Conservation (phyloP, 768 basidiomycete species). For the Trametes punicea region DNA sequence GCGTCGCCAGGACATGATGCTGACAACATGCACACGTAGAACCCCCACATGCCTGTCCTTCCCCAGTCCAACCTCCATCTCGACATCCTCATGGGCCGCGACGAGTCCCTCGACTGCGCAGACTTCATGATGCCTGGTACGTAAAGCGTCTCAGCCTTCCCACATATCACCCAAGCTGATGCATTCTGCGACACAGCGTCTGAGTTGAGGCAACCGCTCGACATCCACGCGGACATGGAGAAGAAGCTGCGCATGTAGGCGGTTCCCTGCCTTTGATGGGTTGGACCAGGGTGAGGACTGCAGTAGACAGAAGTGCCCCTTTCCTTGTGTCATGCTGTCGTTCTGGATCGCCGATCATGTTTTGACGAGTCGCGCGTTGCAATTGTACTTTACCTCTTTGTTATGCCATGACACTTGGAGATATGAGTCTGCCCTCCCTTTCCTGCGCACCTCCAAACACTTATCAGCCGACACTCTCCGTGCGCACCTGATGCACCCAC, state of each 20-base stretch:
- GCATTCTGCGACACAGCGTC: conserved; percentile 23
- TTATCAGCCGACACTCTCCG: no score
- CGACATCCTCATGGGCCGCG: conserved; percentile 91
- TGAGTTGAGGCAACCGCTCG: conserved; percentile 31
- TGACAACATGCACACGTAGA: conserved; percentile 47
- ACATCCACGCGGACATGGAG: conserved; percentile 51
- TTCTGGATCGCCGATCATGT: not conserved
- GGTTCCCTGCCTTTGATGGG: not conserved
- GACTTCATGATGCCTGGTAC: conserved; percentile 76
- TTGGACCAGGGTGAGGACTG: not conserved
- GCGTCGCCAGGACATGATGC: no score
- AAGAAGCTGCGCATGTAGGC: conserved; percentile 39
- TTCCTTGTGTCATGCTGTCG: not conserved
- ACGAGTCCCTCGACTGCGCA: conserved; percentile 72
- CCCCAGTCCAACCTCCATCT: conserved; percentile 77
- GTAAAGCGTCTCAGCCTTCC: conserved; percentile 16
- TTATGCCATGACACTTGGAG: not conserved
- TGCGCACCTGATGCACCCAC: no score
- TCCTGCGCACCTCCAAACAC: not conserved
- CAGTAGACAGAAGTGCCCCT: not conserved
- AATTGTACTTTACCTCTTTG: conserved; percentile 1
- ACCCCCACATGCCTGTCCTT: conserved; percentile 61
- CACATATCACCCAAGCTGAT: not conserved
- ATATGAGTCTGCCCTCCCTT: not conserved
- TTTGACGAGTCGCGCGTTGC: not conserved